Evolutionary conservation across 2,329 filamentous ascomycete genomes (phyloP), one percentile per base, ranked within the genome.

Genomic region (Aspergillus flavus): DNA sequence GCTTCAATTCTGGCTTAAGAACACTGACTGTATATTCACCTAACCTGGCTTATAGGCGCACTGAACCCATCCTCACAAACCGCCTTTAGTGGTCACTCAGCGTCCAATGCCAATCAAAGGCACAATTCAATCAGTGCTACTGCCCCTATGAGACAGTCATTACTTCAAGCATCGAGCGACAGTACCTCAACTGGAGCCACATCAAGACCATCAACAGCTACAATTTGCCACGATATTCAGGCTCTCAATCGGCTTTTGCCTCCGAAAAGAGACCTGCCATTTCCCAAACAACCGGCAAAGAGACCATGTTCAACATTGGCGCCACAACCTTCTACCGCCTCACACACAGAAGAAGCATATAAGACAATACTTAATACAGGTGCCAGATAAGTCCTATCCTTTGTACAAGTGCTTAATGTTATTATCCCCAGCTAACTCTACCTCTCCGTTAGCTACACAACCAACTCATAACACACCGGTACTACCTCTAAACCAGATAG

Each of bases 251-350:
- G 76, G 53, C 68, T 75, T 58, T 70, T 82, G n/a, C 80, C 80
- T 19, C 80, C 80, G 23, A 80, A 74, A 63, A 66, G 80, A 64
- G 71, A 77, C 19, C 72, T 82, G 0, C 80, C 80, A 3, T 82
- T 82, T 61, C 59, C 71, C 30, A 78, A 72, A 60, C 69, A 71
- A 23, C 66, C 59, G 19, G 43, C 65, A 32, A 73, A 73, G 58
- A 69, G 64, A 56, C 12, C 67, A 2, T 63, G 43, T 14, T 62
- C 53, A 36, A 34, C 41, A 41, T 41, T 41, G 7, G 14, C 50
- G 19, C 39, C 54, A 36, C 11, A 21, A 55, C 36, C 62, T 26
- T 48, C 59, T 30, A 50, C 57, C 4, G 26, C 57, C 23, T 52
- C 36, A 41, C 14, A 45, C 5, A 11, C 48, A 58, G 26, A 59